Base-by-base conservation (phyloP, 805 yeast species). In the Barnettozyma botsteinii region DNA sequence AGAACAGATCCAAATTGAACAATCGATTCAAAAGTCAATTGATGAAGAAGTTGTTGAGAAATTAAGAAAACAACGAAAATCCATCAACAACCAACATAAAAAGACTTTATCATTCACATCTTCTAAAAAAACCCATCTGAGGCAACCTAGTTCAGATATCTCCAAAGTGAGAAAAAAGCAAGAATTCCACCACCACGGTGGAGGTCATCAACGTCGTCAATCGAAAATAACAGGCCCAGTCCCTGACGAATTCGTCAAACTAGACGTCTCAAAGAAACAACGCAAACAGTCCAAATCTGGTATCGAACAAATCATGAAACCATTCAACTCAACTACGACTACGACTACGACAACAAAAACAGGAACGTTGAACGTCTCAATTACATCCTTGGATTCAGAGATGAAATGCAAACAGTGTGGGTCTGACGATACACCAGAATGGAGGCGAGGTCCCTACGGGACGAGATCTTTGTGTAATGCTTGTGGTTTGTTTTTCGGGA, bases 401-500 rank as follows among this genome's bases (percentile, higher is more conserved):
- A 50, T 44, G 20, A 47, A 57, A 8, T 83, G 91, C 52, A 55
- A 65, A 26, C 95, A 87, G 50, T 88, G 96, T 63, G 80, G 81
- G 0, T 75, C 81, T 2, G 68, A 68, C 22, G 77, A 76, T 34
- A 85, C 95, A 0, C 96, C 96, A 0, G 96, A 89, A 60, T 88
- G 97, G 97, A 71, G 97, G 55, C 69, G 82, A 45, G 97, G 96
- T 0, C 96, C 96, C 1, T 73, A 75, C 42, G 95, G 95, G 0
- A 76, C 80, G 5, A 72, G 86, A 51, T 83, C 91, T 0, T 66
- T 88, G 43, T 88, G 97, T 62, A 88, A 88, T 60, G 96, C 97
- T 0, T 89, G 97, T 64, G 97, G 97, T 0, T 65, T 89, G 35
- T 83, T 79, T 52, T 81, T 73, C 54, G 70, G 82, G 13, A 83